Conservation (phyloP, 331 rosid genomes). For the Saraca asoca region DNA sequence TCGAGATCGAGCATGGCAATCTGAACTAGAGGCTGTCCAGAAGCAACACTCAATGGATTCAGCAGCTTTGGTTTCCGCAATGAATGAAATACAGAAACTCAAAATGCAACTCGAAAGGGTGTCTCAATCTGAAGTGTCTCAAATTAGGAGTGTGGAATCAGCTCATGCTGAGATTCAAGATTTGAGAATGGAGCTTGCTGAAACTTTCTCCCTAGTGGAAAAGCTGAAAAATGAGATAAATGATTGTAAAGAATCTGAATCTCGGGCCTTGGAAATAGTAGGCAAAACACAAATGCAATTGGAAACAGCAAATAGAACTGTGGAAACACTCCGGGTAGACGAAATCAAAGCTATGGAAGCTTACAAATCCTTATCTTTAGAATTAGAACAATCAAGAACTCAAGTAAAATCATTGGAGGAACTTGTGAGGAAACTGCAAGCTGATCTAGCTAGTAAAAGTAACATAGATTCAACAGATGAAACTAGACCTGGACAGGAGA, state of each 20-base stretch:
- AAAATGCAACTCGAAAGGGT: constrained; percentile 67
- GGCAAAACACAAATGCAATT: constrained; percentile 58
- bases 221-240: constrained; percentile 56
- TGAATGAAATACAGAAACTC: constrained; percentile 80
- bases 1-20: constrained; percentile 86
- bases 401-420: constrained; percentile 63
- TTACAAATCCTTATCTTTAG: constrained; percentile 44
- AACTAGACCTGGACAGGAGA: constrained; percentile 25
- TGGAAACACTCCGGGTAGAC: constrained; percentile 49
- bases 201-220: constrained; percentile 59
- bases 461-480: constrained; percentile 35
- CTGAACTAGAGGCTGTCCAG: constrained; percentile 81
- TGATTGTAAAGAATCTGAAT: constrained; percentile 68
- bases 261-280: constrained; percentile 51
- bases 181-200: constrained; percentile 68
- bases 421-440: constrained; percentile 59
- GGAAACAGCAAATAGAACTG: constrained; percentile 53
- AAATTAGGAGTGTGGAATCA: constrained; percentile 50
- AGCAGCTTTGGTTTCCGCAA: constrained; percentile 66
- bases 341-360: constrained; percentile 45
- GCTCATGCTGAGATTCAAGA: constrained; percentile 59
- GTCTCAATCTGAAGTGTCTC: constrained; percentile 50
- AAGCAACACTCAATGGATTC: constrained; percentile 86
- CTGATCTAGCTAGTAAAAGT: constrained; percentile 40
- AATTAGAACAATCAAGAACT: constrained; percentile 70